A percentile compares a stretch with the other conserved stretches of the same genome.
These are phyloP conservation scores for Alternaria infectoria DNA, from an alignment of 2,329 filamentous ascomycete genomes.

Conservation along the genomic window DNA sequence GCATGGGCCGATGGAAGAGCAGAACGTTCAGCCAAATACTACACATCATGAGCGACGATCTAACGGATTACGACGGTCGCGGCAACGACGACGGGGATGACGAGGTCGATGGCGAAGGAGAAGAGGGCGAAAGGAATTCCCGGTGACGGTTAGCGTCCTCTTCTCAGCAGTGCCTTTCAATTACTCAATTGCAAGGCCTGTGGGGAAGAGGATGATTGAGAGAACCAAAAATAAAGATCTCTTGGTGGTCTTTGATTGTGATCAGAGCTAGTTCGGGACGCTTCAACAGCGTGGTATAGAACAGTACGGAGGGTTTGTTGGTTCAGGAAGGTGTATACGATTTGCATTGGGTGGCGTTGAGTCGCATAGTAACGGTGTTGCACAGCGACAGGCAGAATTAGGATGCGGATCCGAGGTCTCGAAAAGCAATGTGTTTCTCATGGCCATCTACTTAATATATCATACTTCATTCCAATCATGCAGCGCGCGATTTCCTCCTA, in stretches of 20 bases:
- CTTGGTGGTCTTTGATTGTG: background rate
- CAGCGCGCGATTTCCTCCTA: background rate
- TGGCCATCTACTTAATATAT: background rate
- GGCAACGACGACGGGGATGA: slow-evolving; percentile 16
- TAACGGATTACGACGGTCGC: slow-evolving; percentile 45
- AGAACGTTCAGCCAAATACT: slow-evolving; percentile 59
- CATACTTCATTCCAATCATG: background rate
- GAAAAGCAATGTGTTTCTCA: background rate
- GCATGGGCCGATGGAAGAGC: slow-evolving; percentile 59
- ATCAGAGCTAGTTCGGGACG: background rate
- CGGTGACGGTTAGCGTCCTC: slow-evolving; percentile 37
- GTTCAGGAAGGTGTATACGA: background rate
- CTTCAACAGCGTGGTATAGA: background rate
- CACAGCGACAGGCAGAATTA: background rate
- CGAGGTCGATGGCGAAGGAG: background rate
- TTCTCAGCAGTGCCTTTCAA: slow-evolving; percentile 24
- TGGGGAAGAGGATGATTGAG: slow-evolving; percentile 34
- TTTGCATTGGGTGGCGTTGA: slow-evolving; percentile 1
- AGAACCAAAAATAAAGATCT: background rate
- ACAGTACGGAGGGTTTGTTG: background rate
- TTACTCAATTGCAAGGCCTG: slow-evolving; percentile 29
- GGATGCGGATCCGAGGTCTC: background rate
- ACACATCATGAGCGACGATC: slow-evolving; percentile 62
- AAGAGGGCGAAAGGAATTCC: background rate
- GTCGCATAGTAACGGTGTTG: background rate